A percentile compares a stretch with the other conserved stretches of the same genome.
Evolutionary conservation across 139 green algal genomes (phyloP).

Genomic region (Asterochloris erici): DNA sequence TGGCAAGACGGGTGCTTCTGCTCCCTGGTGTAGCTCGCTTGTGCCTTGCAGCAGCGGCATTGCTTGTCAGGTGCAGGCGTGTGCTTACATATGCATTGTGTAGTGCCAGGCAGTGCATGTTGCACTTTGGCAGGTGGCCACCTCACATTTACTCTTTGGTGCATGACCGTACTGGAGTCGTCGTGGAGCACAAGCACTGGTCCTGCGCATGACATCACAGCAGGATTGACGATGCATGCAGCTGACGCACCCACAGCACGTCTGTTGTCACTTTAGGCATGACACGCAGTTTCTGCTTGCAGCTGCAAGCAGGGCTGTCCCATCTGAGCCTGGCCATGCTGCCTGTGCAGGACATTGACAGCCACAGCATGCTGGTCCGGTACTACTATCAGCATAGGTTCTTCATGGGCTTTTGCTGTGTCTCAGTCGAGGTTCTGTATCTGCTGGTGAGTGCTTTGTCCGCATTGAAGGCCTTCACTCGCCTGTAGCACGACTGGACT

Average conservation of each 20-base stretch:
- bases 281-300: not conserved
- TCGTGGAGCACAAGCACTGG: not conserved
- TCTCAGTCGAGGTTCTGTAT: conserved; percentile 80
- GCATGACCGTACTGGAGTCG: not conserved
- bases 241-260: not conserved
- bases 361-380: conserved; percentile 69
- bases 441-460: conserved; percentile 30
- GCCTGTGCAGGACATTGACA: conserved; percentile 60
- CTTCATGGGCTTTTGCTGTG: conserved; percentile 97
- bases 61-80: not conserved
- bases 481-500: no score
- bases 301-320: not conserved
- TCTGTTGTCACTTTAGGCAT: not conserved
- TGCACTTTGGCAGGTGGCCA: not conserved
- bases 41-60: not conserved
- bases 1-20: not conserved
- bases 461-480: no score
- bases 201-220: not conserved
- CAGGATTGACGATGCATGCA: not conserved
- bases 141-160: not conserved
- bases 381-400: conserved; percentile 87
- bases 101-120: not conserved
- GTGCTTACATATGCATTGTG: not conserved
- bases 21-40: not conserved
- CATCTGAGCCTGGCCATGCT: not conserved